A percentile compares a stretch with the other conserved stretches of the same genome.
phyloP scores from a whole-genome alignment of 1,284 basidiomycete genomes.

The Fomitopsis betulina region DNA sequence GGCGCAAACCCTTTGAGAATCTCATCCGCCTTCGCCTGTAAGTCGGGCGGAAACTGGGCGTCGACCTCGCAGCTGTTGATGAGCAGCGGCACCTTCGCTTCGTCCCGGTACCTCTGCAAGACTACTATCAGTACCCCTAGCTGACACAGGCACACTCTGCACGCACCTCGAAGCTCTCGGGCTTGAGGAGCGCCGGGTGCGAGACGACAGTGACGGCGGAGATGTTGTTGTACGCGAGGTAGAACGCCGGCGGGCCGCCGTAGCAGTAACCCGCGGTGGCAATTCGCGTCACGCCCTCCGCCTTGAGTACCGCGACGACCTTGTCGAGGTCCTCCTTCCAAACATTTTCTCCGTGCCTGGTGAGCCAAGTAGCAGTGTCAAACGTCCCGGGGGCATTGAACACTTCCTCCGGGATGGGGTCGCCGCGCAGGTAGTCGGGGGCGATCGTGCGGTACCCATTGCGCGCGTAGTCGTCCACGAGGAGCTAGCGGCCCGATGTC shows the following conservation, averaged over 20 bases:
- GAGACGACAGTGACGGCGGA: slow-evolving; percentile 49
- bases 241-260: slow-evolving; percentile 48
- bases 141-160: background rate
- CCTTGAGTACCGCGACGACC: slow-evolving; percentile 54
- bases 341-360: slow-evolving; percentile 36
- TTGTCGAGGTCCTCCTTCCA: slow-evolving; percentile 50
- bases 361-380: slow-evolving; percentile 46
- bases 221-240: slow-evolving; percentile 58
- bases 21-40: slow-evolving; percentile 30
- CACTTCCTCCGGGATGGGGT: slow-evolving; percentile 27
- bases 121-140: background rate
- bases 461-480: slow-evolving; percentile 50
- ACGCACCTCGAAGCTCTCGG: slow-evolving; percentile 53
- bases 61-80: slow-evolving; percentile 41
- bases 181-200: slow-evolving; percentile 68
- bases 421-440: slow-evolving; percentile 42
- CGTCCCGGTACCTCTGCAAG: slow-evolving; percentile 7
- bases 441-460: slow-evolving; percentile 45
- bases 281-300: slow-evolving; percentile 52
- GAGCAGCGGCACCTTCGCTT: slow-evolving; percentile 33
- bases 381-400: slow-evolving; percentile 25
- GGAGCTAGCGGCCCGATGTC: slow-evolving; percentile 22
- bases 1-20: slow-evolving; percentile 37
- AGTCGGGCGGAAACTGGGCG: slow-evolving; percentile 27
- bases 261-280: slow-evolving; percentile 67